Base-by-base conservation (phyloP, 306 rosid species). In the Quercus parvula region DNA sequence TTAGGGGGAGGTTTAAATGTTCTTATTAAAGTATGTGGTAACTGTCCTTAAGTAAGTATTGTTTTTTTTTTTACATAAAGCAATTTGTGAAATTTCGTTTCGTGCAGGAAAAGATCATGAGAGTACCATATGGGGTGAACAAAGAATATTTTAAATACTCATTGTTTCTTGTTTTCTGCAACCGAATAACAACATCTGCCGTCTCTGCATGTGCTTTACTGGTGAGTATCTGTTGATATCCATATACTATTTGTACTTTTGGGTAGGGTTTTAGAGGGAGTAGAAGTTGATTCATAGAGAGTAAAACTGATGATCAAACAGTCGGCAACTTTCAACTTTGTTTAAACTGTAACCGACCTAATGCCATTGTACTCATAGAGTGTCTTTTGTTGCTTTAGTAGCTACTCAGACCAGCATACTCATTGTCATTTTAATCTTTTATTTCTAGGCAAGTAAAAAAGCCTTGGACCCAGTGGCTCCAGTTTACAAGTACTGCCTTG, bases 91-190 rank as follows among this genome's bases (percentile, higher is more conserved):
- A 71, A 81, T 54, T 35, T 70, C 14, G 66, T 79, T 81, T 81
- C 14, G 61, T 88, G 75, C 94, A 95, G 99, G 99, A 95, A 83
- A 95, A 95, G 91, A 92, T 95, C 90, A 95, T 95, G 97, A 92
- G 97, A 87, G 84, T 91, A 27, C 97, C 99, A 5, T 95, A 95
- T 74, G 99, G 98, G 27, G 82, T 62, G 28, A 84, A 92, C 75
- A 88, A 90, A 75, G 95, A 90, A 79, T 93, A 76, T 77, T 92
- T 92, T 82, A 93, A 81, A 83, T 83, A 85, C 82, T 95, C 99
- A 1, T 78, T 95, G 70, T 92, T 95, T 86, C 96, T 95, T 56
- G 99, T 95, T 71, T 90, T 95, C 86, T 95, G 99, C 87, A 95
- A 95, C 77, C 99, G 99, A 19, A 85, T 95, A 82, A 87, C 89